Percentiles rank a stretch among this genome's conserved stretches.
These are phyloP conservation scores for Syncephalastrum sp. DNA, from an alignment of 371 early-diverging fungal species.

Conservation along the genomic window DNA sequence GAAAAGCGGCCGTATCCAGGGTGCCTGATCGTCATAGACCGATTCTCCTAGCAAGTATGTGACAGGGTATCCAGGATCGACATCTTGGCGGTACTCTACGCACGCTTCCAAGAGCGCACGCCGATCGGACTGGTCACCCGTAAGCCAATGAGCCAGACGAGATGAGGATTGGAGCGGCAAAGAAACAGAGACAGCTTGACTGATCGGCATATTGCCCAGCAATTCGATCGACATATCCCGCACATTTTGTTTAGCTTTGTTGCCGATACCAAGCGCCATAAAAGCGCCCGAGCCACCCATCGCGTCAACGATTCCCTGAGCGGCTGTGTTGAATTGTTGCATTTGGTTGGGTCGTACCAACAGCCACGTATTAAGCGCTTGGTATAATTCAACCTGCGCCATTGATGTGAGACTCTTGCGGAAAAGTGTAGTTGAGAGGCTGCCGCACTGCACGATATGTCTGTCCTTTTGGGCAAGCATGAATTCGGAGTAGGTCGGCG, in stretches of 20 bases:
- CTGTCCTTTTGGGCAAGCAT: conserved; percentile 1
- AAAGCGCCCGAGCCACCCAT: conserved; percentile 13
- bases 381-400: neutral
- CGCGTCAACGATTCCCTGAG: conserved; percentile 5
- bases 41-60: conserved; percentile 12
- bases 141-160: conserved; percentile 7
- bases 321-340: conserved; percentile 1
- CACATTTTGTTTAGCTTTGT: conserved; percentile 8
- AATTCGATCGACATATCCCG: conserved; percentile 22
- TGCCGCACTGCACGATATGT: conserved; percentile 7
- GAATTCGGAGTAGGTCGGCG: neutral
- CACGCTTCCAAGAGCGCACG: conserved; percentile 21
- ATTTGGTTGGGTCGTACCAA: conserved; percentile 12
- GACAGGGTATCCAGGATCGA: conserved; percentile 23
- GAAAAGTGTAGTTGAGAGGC: neutral
- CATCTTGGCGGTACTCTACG: conserved; percentile 18
- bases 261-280: neutral
- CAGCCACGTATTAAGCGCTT: conserved; percentile 5
- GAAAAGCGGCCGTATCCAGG: conserved; percentile 9
- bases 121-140: conserved; percentile 1
- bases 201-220: conserved; percentile 29
- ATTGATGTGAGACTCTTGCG: neutral
- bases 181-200: conserved; percentile 28
- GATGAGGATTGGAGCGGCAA: conserved; percentile 21
- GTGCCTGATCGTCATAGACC: neutral